Evolutionary conservation across 495 filamentous ascomycete genomes (phyloP).

Genomic region (Daldinia vernicosa): DNA sequence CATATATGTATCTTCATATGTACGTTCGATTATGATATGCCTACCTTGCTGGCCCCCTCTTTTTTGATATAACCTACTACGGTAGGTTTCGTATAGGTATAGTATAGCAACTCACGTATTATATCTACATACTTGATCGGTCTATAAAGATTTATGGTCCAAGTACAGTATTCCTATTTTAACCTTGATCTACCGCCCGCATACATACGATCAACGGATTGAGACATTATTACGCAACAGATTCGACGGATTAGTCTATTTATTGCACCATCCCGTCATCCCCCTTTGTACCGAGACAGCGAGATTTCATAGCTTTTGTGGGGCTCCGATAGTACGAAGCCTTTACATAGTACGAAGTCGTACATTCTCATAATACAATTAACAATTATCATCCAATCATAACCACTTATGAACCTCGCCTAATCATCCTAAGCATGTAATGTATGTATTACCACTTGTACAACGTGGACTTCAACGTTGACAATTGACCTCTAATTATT

Average conservation of each 20-base stretch:
- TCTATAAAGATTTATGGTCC: background rate
- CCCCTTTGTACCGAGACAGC: constrained; percentile 13
- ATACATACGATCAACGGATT: constrained; percentile 7
- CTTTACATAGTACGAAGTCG: background rate
- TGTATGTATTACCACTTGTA: background rate
- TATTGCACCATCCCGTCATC: constrained; percentile 35
- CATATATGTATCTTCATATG: background rate
- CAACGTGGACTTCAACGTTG: background rate
- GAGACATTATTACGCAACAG: constrained; percentile 36
- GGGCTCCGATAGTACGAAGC: background rate
- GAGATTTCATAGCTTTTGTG: constrained; percentile 2
- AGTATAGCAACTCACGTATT: background rate
- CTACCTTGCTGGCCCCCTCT: background rate
- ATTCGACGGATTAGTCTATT: constrained; percentile 39
- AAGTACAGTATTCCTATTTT: constrained; percentile 3
- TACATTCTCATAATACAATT: background rate
- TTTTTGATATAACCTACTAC: background rate
- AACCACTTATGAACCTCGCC: background rate
- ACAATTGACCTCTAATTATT: background rate
- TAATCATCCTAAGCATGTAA: constrained; percentile 1
- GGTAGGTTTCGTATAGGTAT: background rate
- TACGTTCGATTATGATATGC: constrained; percentile 4
- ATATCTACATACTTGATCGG: background rate
- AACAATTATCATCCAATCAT: constrained; percentile 3
- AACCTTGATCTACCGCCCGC: constrained; percentile 1